Conservation (phyloP, 805 yeast genomes). For the Saturnispora silvae region DNA sequence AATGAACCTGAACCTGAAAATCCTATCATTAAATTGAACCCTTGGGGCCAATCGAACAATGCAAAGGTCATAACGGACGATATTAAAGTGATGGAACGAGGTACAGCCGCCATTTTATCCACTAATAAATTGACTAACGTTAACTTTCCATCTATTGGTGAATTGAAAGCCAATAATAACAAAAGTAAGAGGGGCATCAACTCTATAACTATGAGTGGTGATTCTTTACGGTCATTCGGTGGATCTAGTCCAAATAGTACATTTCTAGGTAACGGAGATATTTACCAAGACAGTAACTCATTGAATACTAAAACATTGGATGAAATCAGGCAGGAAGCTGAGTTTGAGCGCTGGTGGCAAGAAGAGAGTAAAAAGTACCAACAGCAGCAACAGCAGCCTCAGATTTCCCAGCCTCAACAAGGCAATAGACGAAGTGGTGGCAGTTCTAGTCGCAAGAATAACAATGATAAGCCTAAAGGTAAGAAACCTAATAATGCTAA, state of each 20-base stretch:
- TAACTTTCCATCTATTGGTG: slow-evolving; percentile 16
- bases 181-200: background rate
- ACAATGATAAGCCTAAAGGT: too few relatives aligned
- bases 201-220: background rate
- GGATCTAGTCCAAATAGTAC: too few relatives aligned
- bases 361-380: slow-evolving; percentile 65
- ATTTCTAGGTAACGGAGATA: too few relatives aligned
- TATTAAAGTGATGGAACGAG: slow-evolving; percentile 4
- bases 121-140: slow-evolving; percentile 26
- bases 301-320: slow-evolving; percentile 30
- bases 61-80: slow-evolving; percentile 10
- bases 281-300: too few relatives aligned
- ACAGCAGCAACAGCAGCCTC: slow-evolving; percentile 11
- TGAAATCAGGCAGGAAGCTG: slow-evolving; percentile 73
- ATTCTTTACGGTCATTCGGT: too few relatives aligned
- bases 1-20: slow-evolving; percentile 1
- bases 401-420: too few relatives aligned
- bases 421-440: too few relatives aligned
- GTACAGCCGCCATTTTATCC: slow-evolving; percentile 27
- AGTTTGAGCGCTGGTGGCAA: slow-evolving; percentile 83
- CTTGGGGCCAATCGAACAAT: slow-evolving; percentile 11
- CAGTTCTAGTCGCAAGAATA: too few relatives aligned
- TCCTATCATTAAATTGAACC: slow-evolving; percentile 2
- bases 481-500: too few relatives aligned
- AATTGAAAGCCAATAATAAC: slow-evolving; percentile 6